Evolutionary conservation across 2,329 filamentous ascomycete genomes (phyloP).

Genomic region (Juglanconis sp.): DNA sequence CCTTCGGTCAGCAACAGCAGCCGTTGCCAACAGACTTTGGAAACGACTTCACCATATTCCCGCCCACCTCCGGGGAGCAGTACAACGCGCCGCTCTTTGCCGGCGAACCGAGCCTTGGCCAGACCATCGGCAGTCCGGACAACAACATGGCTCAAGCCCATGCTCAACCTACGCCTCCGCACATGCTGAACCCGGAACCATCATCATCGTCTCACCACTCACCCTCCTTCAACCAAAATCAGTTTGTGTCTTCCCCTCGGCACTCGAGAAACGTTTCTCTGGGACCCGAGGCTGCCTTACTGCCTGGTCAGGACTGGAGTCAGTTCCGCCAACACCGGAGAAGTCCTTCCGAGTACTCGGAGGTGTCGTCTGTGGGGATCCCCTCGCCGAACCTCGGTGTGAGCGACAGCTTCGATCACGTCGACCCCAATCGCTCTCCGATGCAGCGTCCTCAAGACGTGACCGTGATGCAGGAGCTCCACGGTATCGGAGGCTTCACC

Average conservation of each 20-base stretch:
- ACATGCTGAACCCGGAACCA: constrained; percentile 49
- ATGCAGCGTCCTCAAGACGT: constrained; percentile 72
- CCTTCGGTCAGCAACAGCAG: constrained; percentile 42
- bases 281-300: constrained; percentile 54
- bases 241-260: constrained; percentile 47
- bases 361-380: constrained; percentile 79
- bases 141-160: constrained; percentile 54
- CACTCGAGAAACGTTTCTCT: constrained; percentile 58
- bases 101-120: constrained; percentile 39
- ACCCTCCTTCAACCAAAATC: constrained; percentile 54
- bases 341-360: constrained; percentile 86
- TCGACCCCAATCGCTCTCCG: constrained; percentile 71
- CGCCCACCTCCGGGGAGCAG: constrained; percentile 47
- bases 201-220: constrained; percentile 50
- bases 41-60: constrained; percentile 65
- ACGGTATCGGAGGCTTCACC: constrained; percentile 76
- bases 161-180: constrained; percentile 53
- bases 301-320: constrained; percentile 55
- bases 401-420: constrained; percentile 75
- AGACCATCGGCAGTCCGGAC: constrained; percentile 41
- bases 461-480: constrained; percentile 70
- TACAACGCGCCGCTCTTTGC: constrained; percentile 62
- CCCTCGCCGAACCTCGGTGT: constrained; percentile 74
- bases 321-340: constrained; percentile 80
- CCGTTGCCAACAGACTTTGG: constrained; percentile 50